Evolutionary conservation across 2,329 filamentous ascomycete genomes (phyloP).

Genomic region (Remersonia thermophila): DNA sequence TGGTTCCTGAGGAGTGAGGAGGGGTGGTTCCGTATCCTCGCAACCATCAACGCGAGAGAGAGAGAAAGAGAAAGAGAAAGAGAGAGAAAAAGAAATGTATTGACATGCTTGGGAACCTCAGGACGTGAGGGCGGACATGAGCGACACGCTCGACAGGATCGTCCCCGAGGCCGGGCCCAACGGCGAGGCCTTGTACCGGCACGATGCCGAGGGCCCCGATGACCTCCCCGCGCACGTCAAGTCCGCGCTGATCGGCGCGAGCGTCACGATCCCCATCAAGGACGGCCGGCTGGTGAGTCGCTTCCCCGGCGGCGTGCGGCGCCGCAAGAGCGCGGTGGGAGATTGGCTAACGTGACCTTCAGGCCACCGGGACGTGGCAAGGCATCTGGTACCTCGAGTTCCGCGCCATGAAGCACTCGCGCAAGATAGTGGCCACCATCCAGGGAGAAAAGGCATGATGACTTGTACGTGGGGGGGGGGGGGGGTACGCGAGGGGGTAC

Average conservation of each 20-base stretch:
- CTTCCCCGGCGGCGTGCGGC: not conserved
- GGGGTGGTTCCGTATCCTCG: too few species aligned
- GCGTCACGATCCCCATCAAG: constrained; percentile 79
- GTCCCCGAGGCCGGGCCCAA: constrained; percentile 65
- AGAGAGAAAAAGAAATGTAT: too few species aligned
- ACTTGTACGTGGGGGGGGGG: not conserved
- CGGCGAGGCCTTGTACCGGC: constrained; percentile 65
- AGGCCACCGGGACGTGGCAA: constrained; percentile 63
- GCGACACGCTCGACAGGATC: constrained; percentile 80
- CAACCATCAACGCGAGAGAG: too few species aligned
- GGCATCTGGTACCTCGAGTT: constrained; percentile 95
- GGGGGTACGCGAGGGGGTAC: not conserved
- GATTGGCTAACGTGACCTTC: too few species aligned
- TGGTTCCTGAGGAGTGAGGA: too few species aligned
- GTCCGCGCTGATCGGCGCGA: constrained; percentile 76
- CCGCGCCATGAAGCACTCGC: constrained; percentile 58
- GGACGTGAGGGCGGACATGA: constrained; percentile 89
- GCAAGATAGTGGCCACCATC: constrained; percentile 83
- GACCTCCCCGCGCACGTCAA: constrained; percentile 99
- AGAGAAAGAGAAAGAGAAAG: too few species aligned
- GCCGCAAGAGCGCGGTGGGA: not conserved
- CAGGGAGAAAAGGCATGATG: constrained; percentile 66
- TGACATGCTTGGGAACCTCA: constrained; percentile 8
- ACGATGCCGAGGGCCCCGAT: constrained; percentile 73
- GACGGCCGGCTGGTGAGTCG: constrained; percentile 60